Evolutionary conservation across 768 basidiomycete species (phyloP), one percentile per base, ranked within the genome.

Genomic region (Piloderma croceum): DNA sequence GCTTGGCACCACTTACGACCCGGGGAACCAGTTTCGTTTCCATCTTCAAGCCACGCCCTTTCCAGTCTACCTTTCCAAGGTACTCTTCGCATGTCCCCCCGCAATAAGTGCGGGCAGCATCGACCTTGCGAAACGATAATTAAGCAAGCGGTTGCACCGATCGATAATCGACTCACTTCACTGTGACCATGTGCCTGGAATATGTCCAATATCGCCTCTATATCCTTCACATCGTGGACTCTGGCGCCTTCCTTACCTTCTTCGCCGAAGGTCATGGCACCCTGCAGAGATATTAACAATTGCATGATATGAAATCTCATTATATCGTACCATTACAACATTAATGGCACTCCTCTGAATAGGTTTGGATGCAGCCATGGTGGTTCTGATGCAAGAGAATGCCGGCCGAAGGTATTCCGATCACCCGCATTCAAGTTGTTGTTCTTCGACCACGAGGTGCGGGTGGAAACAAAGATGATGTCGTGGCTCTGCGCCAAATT

Each of bases 1-100:
- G n/a, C n/a, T n/a, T n/a, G n/a, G 10, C 10, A 15, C 10, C 18
- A 23, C 48, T 42, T 25, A 64, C 63, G 7, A 45, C 38, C 32
- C 45, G 53, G 0, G 79, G 77, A 44, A 69, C 70, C 13, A 77
- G 68, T 53, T 83, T 83, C 1, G 78, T 82, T 31, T 79, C 77
- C 31, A 82, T 59, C 41, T 68, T 67, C 19, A 81, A 51, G 0
- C 76, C 76, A 24, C 74, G 67, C 32, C 59, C 57, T 43, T 72
- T 61, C 63, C 73, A 73, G 43, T 68, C 60, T 39, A 72, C 62
- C 57, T 73, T 61, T 5, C 74, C 77, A n/a, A 81, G 65, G 46
- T 54, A 56, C 39, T 65, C 51, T 46, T 51, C 50, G 3, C 34
- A 31, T 7, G 47, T 43, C 11, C 50, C 47, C 2, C 19, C 40